phyloP scores from a whole-genome alignment of 495 filamentous ascomycete species.

The Aspergillus asperescens region DNA sequence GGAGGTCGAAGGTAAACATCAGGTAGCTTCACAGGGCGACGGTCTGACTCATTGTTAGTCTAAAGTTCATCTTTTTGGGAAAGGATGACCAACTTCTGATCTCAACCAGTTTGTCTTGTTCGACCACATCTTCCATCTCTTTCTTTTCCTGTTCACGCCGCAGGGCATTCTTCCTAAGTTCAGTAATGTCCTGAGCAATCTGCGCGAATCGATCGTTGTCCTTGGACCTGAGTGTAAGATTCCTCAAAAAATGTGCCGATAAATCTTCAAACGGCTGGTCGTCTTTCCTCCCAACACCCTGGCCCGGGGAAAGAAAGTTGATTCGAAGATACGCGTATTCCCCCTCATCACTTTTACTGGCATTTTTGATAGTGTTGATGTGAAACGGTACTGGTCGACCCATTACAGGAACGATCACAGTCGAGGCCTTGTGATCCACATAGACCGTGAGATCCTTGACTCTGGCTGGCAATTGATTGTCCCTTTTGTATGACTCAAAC shows the following conservation, averaged over 20 bases:
- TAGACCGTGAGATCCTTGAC: constrained; percentile 82
- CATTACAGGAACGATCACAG: constrained; percentile 93
- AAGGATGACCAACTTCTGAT: constrained; percentile 66
- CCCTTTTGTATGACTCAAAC: constrained; percentile 98
- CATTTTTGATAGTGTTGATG: constrained; percentile 98
- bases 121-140: constrained; percentile 99
- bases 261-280: constrained; percentile 98
- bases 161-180: constrained; percentile 84
- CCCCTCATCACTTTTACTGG: constrained; percentile 89
- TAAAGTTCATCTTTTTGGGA: neutral
- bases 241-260: constrained; percentile 89
- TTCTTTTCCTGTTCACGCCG: constrained; percentile 98
- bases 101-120: constrained; percentile 94
- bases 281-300: constrained; percentile 96
- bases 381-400: constrained; percentile 97
- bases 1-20: constrained; percentile 92
- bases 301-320: constrained; percentile 95
- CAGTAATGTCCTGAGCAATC: constrained; percentile 83
- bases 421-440: constrained; percentile 83
- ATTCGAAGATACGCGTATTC: constrained; percentile 91
- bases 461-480: constrained; percentile 83
- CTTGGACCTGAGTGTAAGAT: constrained; percentile 86
- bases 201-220: constrained; percentile 82
- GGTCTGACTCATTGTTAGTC: constrained; percentile 49
- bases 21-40: constrained; percentile 77